Base-by-base conservation (phyloP, 2,329 filamentous ascomycete genomes). In the Trichoderma endophyticum region DNA sequence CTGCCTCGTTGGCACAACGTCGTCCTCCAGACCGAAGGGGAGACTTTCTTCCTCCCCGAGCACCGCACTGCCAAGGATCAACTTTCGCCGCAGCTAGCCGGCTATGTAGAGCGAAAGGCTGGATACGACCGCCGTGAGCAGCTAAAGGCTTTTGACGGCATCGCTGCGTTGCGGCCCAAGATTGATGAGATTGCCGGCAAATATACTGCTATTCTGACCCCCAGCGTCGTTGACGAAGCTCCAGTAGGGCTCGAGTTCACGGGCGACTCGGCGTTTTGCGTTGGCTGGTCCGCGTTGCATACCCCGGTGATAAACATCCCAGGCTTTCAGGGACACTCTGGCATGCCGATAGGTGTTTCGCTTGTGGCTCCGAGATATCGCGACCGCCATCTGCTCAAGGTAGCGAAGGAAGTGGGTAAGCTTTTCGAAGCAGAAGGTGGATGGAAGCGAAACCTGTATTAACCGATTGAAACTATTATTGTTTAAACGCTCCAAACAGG, bases 261-360 rank as follows among this genome's bases (percentile, higher is more conserved):
- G 0, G 90, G 90, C 0, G 86, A 83, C 73, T 83, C 87, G 26
- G 82, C 79, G 0, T 88, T 88, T 72, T 86, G 86, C 74, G 75
- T 77, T 15, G 83, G 84, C 0, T 88, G 86, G 87, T 88, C 87
- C 28, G 86, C 81, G 12, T 79, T 92, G 15, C 90, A 92, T 73
- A 86, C 84, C 1, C 90, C 90, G 0, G 87, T 89, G 0, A 79
- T 91, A n/a, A 91, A 92, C 72, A 78, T 92, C 0, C 89, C 89
- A 0, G 90, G 89, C 0, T 91, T 92, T 74, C 79, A 82, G 39
- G 89, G 90, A 28, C 65, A 73, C 2, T 77, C 78, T n/a, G 79
- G 77, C 21, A 82, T 92, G 83, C 90, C 90, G 0, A 84, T 92
- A 48, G 90, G 90, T 0, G 72, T 90, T 15, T 87, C 85, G 0